Base-by-base conservation (phyloP, 495 filamentous ascomycete genomes). In the Annulohypoxylon stygium region DNA sequence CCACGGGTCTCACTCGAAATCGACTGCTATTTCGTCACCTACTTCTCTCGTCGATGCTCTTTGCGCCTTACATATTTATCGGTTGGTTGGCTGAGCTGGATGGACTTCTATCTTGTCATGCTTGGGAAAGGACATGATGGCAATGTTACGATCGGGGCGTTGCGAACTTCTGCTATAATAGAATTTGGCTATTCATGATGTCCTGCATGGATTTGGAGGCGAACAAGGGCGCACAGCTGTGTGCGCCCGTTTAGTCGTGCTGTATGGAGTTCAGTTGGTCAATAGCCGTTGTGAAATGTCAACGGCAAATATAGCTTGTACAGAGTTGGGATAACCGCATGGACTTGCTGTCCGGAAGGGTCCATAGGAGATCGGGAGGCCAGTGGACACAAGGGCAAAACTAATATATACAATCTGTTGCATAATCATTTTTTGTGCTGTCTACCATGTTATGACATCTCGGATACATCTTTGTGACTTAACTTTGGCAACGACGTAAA, bases 321-420 rank as follows among this genome's bases (percentile, higher is more conserved):
- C 63, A 70, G 72, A 66, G 57, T 33, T 67, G 36, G 34, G 45
- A 18, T 63, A 50, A 37, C 67, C 34, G 50, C 16, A 53, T 23
- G 39, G 47, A 33, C 57, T 58, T 50, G 47, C 30, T 41, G 50
- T 41, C 54, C 25, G 34, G 33, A 37, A 62, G 53, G 64, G 62
- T 63, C 51, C 34, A n/a, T 57, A 58, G 39, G 66, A 25, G 43
- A 26, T 61, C 33, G 14, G 62, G 60, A 41, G 16, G 48, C 62
- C 50, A 45, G 14, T 50, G 67, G 60, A 64, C 53, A 61, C 30
- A 34, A 48, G n/a, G 43, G 59, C 45, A 43, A 70, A 54, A 54
- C 51, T 75, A 75, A 70, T 75, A 70, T 50, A 75, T 75, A 70
- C 67, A 70, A 67, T 43, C 47, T 75, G 23, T 54, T 54, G 34